Percentiles rank a stretch among this genome's conserved stretches.
Evolutionary conservation across 441 rosid species (phyloP).

Genomic region (Populus hybrid): DNA sequence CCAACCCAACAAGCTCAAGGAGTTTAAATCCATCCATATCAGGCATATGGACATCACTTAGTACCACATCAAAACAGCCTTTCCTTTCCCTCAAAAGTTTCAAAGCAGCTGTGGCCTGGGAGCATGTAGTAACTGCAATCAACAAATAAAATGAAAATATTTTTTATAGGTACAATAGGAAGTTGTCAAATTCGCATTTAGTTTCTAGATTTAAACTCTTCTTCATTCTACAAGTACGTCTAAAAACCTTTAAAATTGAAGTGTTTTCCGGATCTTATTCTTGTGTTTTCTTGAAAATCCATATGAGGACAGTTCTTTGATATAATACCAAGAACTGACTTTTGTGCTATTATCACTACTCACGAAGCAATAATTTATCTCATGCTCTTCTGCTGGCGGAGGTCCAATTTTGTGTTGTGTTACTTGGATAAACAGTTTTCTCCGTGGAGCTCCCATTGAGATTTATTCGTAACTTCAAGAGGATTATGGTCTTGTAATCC

Average conservation of each 20-base stretch:
- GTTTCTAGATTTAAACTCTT: too few relatives aligned
- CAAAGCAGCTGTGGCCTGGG: too few relatives aligned
- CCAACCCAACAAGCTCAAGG: slow-evolving; percentile 74
- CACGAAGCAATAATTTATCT: neutral
- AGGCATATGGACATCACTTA: slow-evolving; percentile 88
- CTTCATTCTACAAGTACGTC: neutral
- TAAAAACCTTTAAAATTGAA: neutral
- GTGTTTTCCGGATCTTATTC: neutral
- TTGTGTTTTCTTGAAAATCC: neutral
- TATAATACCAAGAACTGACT: neutral
- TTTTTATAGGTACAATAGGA: neutral
- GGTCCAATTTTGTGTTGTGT: neutral
- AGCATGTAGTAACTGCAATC: slow-evolving; percentile 66
- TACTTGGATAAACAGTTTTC: neutral
- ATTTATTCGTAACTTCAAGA: neutral
- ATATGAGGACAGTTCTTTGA: neutral
- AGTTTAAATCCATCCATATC: slow-evolving; percentile 86
- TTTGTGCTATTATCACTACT: neutral
- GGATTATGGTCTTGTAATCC: neutral
- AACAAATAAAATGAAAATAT: neutral
- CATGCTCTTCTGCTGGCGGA: neutral
- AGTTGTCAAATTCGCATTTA: neutral
- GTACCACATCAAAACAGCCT: slow-evolving; percentile 60
- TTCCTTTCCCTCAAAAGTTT: slow-evolving; percentile 56
- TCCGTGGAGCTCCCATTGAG: neutral